Evolutionary conservation across 352 stramenopile species (phyloP), one percentile per base, ranked within the genome.

Genomic region (Pythium plurisporium): DNA sequence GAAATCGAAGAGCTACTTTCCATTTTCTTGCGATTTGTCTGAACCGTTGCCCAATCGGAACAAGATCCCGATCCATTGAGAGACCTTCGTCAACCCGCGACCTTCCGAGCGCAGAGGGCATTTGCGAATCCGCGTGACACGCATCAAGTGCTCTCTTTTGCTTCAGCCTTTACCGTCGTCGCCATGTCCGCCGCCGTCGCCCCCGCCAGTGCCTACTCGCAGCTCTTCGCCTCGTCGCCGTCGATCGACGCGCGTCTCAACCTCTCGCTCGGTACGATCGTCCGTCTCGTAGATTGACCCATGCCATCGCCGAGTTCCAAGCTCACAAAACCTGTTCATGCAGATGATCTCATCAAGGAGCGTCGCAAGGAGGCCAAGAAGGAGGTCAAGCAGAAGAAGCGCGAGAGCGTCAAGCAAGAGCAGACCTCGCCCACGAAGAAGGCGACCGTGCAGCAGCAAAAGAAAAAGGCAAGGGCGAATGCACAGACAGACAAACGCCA

Each of bases 301-400:
- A n/a, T n/a, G n/a, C n/a, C n/a, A n/a, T n/a, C n/a, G n/a, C n/a
- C n/a, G n/a, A n/a, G n/a, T n/a, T n/a, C n/a, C n/a, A n/a, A n/a
- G n/a, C 38, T 44, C 38, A 44, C 12, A 37, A 37, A 7, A 25
- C 38, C 19, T 5, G 7, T 15, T 20, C 36, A 11, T 44, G n/a
- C 36, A 72, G 79, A 89, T 51, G 77, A 78, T n/a, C 44, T 87
- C 38, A 89, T 87, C 61, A 87, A 87, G 56, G 75, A 87, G 51
- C 73, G 77, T 37, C 65, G 65, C 56, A 86, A 82, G 48, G 73
- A 86, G 48, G 54, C 72, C 61, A 84, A 89, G 64, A 86, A 82
- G 47, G 73, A 86, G 47, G 37, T 70, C 55, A 84, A 89, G 63
- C 80, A 83, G n/a, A 67, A 79, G 23, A 72, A 79, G 37, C 64